phyloP scores from a whole-genome alignment of 331 rosid genomes.

The Stylosanthes scabra region DNA sequence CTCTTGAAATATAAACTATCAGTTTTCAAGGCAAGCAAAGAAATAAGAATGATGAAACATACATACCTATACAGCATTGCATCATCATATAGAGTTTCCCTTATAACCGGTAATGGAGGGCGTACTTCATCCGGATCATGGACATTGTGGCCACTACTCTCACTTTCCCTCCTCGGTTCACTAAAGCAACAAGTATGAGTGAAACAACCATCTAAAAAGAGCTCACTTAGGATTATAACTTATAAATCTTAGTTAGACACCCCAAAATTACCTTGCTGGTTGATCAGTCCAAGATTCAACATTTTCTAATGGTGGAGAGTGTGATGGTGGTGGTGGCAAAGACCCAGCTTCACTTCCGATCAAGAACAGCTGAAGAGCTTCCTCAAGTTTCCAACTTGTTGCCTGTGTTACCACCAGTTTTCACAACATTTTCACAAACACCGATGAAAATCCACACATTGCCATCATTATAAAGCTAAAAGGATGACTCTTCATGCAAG shows the following conservation, averaged over 20 bases:
- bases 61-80: slow-evolving; percentile 75
- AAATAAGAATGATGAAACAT: slow-evolving; percentile 37
- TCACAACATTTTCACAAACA: slow-evolving; percentile 25
- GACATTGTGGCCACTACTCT: slow-evolving; percentile 48
- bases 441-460: neutral
- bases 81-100: slow-evolving; percentile 96
- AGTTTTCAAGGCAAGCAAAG: slow-evolving; percentile 4
- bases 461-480: neutral
- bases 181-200: slow-evolving; percentile 46
- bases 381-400: slow-evolving; percentile 95
- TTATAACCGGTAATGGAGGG: slow-evolving; percentile 92
- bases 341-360: slow-evolving; percentile 73
- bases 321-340: slow-evolving; percentile 42
- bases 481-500: too few relatives aligned
- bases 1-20: slow-evolving; percentile 24
- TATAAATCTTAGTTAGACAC: neutral
- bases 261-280: slow-evolving; percentile 45
- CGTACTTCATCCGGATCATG: slow-evolving; percentile 79
- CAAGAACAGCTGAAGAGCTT: slow-evolving; percentile 89
- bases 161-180: slow-evolving; percentile 52
- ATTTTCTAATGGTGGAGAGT: slow-evolving; percentile 52
- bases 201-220: slow-evolving; percentile 19
- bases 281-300: slow-evolving; percentile 51
- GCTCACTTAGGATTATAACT: neutral
- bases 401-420: slow-evolving; percentile 62